Evolutionary conservation across 441 rosid genomes (phyloP).

Genomic region (Eruca vesicaria): DNA sequence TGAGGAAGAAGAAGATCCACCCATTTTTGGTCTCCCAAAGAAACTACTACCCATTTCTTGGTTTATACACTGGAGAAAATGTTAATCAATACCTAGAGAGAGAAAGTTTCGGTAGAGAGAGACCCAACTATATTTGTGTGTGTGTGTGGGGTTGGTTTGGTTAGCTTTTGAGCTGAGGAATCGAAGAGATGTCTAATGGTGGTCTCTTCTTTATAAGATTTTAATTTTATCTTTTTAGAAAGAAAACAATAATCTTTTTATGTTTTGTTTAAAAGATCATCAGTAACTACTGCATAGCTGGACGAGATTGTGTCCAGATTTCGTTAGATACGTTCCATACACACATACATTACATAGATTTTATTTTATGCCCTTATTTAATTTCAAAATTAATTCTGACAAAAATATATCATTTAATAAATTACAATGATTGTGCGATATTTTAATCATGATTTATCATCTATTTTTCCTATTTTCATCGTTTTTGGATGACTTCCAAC

Average conservation of each 20-base stretch:
- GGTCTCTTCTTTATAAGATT: slow-evolving; percentile 28
- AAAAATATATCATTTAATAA: slow-evolving; percentile 1
- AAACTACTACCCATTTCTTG: slow-evolving; percentile 64
- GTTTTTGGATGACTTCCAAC: slow-evolving; percentile 17
- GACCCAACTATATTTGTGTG: background rate
- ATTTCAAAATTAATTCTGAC: slow-evolving; percentile 35
- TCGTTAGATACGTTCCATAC: slow-evolving; percentile 40
- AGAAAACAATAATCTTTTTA: background rate
- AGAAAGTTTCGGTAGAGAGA: slow-evolving; percentile 21
- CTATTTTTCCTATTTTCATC: background rate
- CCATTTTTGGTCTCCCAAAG: slow-evolving; percentile 74
- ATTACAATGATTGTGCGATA: slow-evolving; percentile 27
- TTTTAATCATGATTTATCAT: slow-evolving; percentile 10
- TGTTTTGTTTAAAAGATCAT: slow-evolving; percentile 19
- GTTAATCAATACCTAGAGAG: slow-evolving; percentile 20
- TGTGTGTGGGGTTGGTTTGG: slow-evolving; percentile 25
- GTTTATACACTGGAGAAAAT: background rate
- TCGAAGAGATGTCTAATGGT: slow-evolving; percentile 53
- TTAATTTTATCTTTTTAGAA: background rate
- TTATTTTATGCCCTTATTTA: slow-evolving; percentile 58
- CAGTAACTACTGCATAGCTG: slow-evolving; percentile 87
- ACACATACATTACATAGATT: slow-evolving; percentile 53
- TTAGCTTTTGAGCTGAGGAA: slow-evolving; percentile 38
- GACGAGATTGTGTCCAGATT: slow-evolving; percentile 78
- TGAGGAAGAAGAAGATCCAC: slow-evolving; percentile 45